Percentiles rank a stretch among this genome's conserved stretches.
phyloP scores from a whole-genome alignment of 2,329 filamentous ascomycete genomes.

The Ophiocordyceps camponoti-leonardi region DNA sequence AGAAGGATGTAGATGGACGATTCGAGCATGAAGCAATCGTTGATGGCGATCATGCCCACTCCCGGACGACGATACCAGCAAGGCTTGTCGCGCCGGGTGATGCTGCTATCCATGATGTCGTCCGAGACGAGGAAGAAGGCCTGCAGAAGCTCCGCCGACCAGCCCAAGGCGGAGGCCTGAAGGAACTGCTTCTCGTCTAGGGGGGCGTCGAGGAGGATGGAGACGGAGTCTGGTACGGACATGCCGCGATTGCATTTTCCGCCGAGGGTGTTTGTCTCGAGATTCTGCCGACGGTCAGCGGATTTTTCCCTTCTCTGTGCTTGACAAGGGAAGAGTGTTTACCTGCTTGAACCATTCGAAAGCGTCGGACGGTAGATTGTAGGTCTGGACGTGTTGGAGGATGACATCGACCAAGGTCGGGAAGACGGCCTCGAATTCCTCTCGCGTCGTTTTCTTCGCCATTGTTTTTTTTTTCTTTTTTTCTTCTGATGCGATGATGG shows the following conservation, averaged over 20 bases:
- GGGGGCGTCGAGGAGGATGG: constrained; percentile 54
- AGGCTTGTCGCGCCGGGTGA: constrained; percentile 82
- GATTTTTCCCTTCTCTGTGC: too few relatives aligned
- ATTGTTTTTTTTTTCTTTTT: constrained; percentile 18
- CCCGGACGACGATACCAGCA: constrained; percentile 91
- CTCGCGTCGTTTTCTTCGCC: constrained; percentile 57
- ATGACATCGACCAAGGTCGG: constrained; percentile 72
- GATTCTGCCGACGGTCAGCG: too few relatives aligned
- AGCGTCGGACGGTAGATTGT: constrained; percentile 68
- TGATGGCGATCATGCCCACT: constrained; percentile 94
- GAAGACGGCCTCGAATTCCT: constrained; percentile 83
- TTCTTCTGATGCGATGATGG: background rate
- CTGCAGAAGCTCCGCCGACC: constrained; percentile 96
- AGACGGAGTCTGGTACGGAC: constrained; percentile 84
- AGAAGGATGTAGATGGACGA: constrained; percentile 76
- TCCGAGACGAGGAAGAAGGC: constrained; percentile 98
- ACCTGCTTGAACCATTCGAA: constrained; percentile 79
- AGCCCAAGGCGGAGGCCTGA: constrained; percentile 72
- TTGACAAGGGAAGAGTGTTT: background rate
- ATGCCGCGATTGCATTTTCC: constrained; percentile 99
- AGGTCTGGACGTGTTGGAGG: constrained; percentile 58
- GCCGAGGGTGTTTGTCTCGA: constrained; percentile 75
- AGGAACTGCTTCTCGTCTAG: constrained; percentile 76
- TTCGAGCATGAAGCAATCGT: constrained; percentile 95
- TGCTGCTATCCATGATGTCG: constrained; percentile 95